Evolutionary conservation across 768 basidiomycete genomes (phyloP).

Genomic region (Boletus reticuloceps): DNA sequence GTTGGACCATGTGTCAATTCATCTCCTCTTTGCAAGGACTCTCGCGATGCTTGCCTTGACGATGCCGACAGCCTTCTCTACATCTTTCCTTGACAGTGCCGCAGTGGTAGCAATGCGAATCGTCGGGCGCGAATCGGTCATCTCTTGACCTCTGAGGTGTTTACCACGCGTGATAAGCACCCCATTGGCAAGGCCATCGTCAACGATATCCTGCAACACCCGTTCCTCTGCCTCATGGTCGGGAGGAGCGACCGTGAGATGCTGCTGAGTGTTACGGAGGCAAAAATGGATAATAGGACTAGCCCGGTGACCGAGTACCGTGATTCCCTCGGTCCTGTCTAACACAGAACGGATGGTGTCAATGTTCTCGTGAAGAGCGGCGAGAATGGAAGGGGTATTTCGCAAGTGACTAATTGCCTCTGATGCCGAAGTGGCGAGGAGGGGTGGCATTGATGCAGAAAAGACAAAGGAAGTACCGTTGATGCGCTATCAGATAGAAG

Average conservation of each 20-base stretch:
- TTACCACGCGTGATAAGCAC: constrained; percentile 86
- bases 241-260: constrained; percentile 23
- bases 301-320: constrained; percentile 80
- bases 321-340: constrained; percentile 76
- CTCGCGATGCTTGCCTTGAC: constrained; percentile 75
- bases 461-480: constrained; percentile 95
- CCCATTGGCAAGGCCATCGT: constrained; percentile 77
- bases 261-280: constrained; percentile 40
- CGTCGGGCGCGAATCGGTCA: constrained; percentile 76
- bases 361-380: constrained; percentile 77
- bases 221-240: constrained; percentile 72
- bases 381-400: constrained; percentile 71
- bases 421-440: constrained; percentile 84
- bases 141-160: constrained; percentile 80
- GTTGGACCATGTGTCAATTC: not conserved
- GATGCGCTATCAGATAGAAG: constrained; percentile 63
- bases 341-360: constrained; percentile 75
- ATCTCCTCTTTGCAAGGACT: constrained; percentile 62
- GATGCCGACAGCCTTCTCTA: constrained; percentile 79
- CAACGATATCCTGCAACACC: constrained; percentile 88
- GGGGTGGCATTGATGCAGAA: constrained; percentile 90
- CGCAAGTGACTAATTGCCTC: constrained; percentile 81
- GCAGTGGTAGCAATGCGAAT: constrained; percentile 80
- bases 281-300: constrained; percentile 89
- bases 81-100: constrained; percentile 84